Conservation (phyloP, 1,284 basidiomycete genomes). For the Boletus hoseneyae region DNA sequence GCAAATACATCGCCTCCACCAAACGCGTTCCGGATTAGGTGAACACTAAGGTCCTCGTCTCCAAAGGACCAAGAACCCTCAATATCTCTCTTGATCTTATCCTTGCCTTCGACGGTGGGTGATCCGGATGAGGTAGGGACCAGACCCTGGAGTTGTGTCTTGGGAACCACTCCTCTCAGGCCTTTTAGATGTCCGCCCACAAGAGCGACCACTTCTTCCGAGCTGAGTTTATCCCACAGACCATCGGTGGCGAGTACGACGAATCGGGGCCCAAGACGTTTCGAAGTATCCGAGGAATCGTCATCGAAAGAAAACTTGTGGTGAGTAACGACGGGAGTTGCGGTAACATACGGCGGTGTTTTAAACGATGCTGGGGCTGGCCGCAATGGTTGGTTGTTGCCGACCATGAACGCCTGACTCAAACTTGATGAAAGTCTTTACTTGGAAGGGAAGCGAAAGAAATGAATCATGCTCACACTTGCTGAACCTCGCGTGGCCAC, state of each 20-base stretch:
- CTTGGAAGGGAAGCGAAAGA: neutral
- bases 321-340: constrained; percentile 87
- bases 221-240: constrained; percentile 92
- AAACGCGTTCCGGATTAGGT: constrained; percentile 92
- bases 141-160: constrained; percentile 49
- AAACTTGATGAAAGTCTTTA: constrained; percentile 43
- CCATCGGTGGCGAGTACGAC: constrained; percentile 92
- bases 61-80: constrained; percentile 74
- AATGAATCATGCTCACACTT: constrained; percentile 50
- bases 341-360: constrained; percentile 95
- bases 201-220: constrained; percentile 92
- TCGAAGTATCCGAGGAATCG: constrained; percentile 18
- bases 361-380: constrained; percentile 59
- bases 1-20: constrained; percentile 76
- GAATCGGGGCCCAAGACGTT: constrained; percentile 51
- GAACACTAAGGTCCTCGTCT: constrained; percentile 86
- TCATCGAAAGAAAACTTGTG: constrained; percentile 54
- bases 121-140: constrained; percentile 54
- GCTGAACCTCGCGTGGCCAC: constrained; percentile 71
- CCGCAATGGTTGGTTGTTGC: constrained; percentile 59
- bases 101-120: constrained; percentile 65
- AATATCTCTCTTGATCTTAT: constrained; percentile 36
- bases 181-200: constrained; percentile 82
- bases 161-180: constrained; percentile 61
- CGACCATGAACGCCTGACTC: constrained; percentile 62